Conservation (phyloP, 176 grass and related monocot species). For the Eragrostis curvula region DNA sequence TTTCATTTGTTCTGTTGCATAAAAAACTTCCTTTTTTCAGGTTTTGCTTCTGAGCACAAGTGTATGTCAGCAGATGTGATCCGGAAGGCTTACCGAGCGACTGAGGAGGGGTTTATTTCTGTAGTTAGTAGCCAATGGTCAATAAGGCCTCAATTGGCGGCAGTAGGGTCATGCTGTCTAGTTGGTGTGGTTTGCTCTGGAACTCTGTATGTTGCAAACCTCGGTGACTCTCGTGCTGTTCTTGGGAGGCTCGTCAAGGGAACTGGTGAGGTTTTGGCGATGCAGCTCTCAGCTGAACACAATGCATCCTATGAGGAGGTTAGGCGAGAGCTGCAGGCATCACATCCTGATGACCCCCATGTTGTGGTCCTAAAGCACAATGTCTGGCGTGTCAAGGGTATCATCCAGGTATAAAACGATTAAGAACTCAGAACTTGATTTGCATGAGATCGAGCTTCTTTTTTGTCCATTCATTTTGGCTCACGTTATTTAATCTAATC, state of each 20-base stretch:
- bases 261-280: slow-evolving; percentile 76
- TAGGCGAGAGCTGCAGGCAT: slow-evolving; percentile 69
- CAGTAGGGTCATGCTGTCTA: slow-evolving; percentile 91
- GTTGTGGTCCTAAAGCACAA: slow-evolving; percentile 87
- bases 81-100: slow-evolving; percentile 65
- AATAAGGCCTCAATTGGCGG: slow-evolving; percentile 70
- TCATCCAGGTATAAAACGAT: slow-evolving; percentile 70
- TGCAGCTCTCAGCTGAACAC: slow-evolving; percentile 87
- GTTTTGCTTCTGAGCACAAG: slow-evolving; percentile 72
- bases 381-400: slow-evolving; percentile 91
- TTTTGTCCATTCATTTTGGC: slow-evolving; percentile 6
- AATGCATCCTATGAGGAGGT: slow-evolving; percentile 80
- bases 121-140: slow-evolving; percentile 78
- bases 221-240: slow-evolving; percentile 81
- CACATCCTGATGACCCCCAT: slow-evolving; percentile 81
- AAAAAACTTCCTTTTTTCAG: slow-evolving; percentile 52
- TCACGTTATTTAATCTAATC: background rate
- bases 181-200: slow-evolving; percentile 65
- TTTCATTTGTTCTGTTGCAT: slow-evolving; percentile 20
- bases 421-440: slow-evolving; percentile 5
- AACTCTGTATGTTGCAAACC: slow-evolving; percentile 78
- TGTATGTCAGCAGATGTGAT: slow-evolving; percentile 80
- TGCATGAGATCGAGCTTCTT: background rate
- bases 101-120: slow-evolving; percentile 82
- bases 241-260: slow-evolving; percentile 72